Evolutionary conservation across 257 asterid species (phyloP).

Genomic region (Fraxinus excelsior): DNA sequence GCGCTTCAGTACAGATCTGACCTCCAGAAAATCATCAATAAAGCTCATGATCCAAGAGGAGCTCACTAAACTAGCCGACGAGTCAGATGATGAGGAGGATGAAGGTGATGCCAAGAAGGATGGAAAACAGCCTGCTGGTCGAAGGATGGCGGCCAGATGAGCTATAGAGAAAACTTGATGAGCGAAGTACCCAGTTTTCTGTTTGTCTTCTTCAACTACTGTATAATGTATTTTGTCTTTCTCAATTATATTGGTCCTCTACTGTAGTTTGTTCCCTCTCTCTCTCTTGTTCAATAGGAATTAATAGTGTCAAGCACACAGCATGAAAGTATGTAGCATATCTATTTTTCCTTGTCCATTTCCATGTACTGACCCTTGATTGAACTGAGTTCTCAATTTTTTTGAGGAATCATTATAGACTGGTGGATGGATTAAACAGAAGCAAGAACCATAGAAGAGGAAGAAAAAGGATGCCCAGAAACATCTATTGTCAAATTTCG

Average conservation of each 20-base stretch:
- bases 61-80: constrained; percentile 71
- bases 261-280: neutral
- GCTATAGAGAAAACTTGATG: constrained; percentile 1
- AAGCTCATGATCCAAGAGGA: constrained; percentile 93
- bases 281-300: constrained; percentile 15
- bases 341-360: neutral
- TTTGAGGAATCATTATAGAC: neutral
- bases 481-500: constrained; percentile 14
- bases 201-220: neutral
- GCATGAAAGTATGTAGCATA: constrained; percentile 11
- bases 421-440: neutral
- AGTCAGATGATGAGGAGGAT: constrained; percentile 48
- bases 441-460: neutral
- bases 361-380: neutral
- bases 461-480: neutral
- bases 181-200: constrained; percentile 17
- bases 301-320: neutral
- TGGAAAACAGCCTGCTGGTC: constrained; percentile 36
- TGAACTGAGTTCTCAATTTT: neutral
- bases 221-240: neutral
- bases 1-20: constrained; percentile 55
- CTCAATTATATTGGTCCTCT: no score
- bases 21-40: constrained; percentile 53
- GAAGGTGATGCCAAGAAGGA: constrained; percentile 47
- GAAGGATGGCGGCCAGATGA: constrained; percentile 49